These are phyloP conservation scores for Agapanthus africanus DNA, from an alignment of 106 monocot genomes.

Conservation along the genomic window DNA sequence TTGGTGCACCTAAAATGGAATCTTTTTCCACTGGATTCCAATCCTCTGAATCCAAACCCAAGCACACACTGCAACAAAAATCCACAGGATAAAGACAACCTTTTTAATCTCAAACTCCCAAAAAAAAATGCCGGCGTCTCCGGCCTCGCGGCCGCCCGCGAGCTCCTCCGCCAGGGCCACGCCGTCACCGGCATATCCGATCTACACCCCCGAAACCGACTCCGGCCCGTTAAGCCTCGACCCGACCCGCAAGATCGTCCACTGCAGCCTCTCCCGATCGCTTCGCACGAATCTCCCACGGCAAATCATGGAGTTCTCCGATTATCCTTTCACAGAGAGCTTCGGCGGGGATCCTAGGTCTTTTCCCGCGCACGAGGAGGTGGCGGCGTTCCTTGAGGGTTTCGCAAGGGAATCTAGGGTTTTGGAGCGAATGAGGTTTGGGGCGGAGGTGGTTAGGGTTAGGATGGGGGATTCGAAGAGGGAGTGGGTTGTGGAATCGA, in stretches of 20 bases:
- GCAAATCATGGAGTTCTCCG: constrained; percentile 76
- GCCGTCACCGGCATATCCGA: constrained; percentile 79
- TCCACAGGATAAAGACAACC: too few relatives aligned
- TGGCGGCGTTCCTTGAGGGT: constrained; percentile 64
- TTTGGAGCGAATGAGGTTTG: constrained; percentile 38
- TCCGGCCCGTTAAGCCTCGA: constrained; percentile 54
- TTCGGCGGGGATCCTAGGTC: constrained; percentile 21
- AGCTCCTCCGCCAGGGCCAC: constrained; percentile 63
- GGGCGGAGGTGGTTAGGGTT: constrained; percentile 61
- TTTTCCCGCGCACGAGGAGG: constrained; percentile 77
- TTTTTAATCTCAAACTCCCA: too few relatives aligned
- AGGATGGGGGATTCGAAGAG: constrained; percentile 29
- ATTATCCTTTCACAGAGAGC: constrained; percentile 61
- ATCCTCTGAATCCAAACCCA: too few relatives aligned
- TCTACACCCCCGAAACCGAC: constrained; percentile 51
- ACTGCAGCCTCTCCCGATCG: constrained; percentile 71
- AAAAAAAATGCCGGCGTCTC: constrained; percentile 80
- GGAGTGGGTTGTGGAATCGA: constrained; percentile 48
- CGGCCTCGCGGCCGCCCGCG: constrained; percentile 76
- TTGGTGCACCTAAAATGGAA: too few relatives aligned
- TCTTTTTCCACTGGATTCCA: too few relatives aligned
- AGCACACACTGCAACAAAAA: too few relatives aligned
- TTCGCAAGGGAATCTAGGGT: constrained; percentile 63
- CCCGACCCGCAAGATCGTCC: constrained; percentile 34
- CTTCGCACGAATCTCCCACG: constrained; percentile 87